Conservation (phyloP, 1,284 basidiomycete species). For the Heterobasidion occidentale region DNA sequence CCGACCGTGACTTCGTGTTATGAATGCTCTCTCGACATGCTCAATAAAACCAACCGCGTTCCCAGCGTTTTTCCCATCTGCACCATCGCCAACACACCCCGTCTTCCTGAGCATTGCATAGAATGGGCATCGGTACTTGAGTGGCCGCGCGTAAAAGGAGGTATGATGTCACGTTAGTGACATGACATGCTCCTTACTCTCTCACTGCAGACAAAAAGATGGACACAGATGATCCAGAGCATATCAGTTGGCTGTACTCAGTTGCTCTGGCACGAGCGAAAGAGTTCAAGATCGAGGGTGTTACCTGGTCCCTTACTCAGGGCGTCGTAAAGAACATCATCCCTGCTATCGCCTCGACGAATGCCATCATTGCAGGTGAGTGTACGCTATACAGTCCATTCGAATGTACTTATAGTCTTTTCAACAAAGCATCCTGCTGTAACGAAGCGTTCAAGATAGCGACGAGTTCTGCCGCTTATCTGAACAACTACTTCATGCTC, state of each 20-base stretch:
- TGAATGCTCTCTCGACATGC: conserved; percentile 97
- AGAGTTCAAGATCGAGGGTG: conserved; percentile 94
- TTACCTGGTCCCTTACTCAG: conserved; percentile 96
- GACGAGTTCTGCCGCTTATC: conserved; percentile 86
- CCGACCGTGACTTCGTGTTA: conserved; percentile 96
- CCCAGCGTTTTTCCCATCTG: conserved; percentile 99
- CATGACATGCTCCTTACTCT: neutral
- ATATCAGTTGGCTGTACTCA: conserved; percentile 91
- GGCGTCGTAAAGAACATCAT: conserved; percentile 99
- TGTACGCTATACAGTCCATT: neutral
- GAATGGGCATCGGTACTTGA: conserved; percentile 99
- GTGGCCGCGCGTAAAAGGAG: conserved; percentile 90
- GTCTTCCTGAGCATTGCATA: conserved; percentile 97
- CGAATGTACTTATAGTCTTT: conserved; percentile 1
- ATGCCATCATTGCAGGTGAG: conserved; percentile 89
- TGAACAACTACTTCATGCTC: conserved; percentile 98
- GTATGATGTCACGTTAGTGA: conserved; percentile 28
- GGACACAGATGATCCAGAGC: conserved; percentile 94
- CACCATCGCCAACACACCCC: conserved; percentile 98
- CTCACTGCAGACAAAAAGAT: conserved; percentile 74
- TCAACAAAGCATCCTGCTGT: conserved; percentile 80
- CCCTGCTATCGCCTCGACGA: conserved; percentile 94
- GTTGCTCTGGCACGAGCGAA: conserved; percentile 77
- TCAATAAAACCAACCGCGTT: conserved; percentile 96
- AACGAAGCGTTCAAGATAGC: conserved; percentile 99